Percentiles rank a stretch among this genome's conserved stretches.
These are phyloP conservation scores for Coemansia sp. DNA, from an alignment of 192 early-diverging fungal species.

Conservation along the genomic window DNA sequence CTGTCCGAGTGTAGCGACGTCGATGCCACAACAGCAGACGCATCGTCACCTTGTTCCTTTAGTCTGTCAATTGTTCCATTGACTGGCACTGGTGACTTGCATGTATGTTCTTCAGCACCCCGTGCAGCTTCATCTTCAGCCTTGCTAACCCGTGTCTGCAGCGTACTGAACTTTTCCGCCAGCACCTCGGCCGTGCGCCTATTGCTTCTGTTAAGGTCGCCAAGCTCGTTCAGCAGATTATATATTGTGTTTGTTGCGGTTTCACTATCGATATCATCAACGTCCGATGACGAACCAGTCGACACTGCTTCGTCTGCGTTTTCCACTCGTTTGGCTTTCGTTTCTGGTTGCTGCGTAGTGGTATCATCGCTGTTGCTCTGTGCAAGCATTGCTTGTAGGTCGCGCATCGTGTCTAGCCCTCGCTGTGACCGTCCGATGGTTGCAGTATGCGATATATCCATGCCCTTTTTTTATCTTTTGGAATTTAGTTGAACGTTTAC, in stretches of 20 bases:
- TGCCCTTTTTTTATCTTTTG: too few species aligned
- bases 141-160: slow-evolving; percentile 34
- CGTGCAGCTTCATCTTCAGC: slow-evolving; percentile 11
- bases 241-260: slow-evolving; percentile 53
- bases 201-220: slow-evolving; percentile 51
- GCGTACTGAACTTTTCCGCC: slow-evolving; percentile 35
- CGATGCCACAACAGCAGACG: background rate
- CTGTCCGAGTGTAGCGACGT: slow-evolving; percentile 10
- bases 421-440: slow-evolving; percentile 51
- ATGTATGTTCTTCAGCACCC: background rate
- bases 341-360: background rate
- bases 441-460: slow-evolving; percentile 42
- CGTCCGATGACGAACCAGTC: slow-evolving; percentile 22
- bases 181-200: slow-evolving; percentile 35
- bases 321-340: background rate
- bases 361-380: slow-evolving; percentile 1
- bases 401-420: slow-evolving; percentile 34
- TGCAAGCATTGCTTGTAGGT: slow-evolving; percentile 25
- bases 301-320: background rate
- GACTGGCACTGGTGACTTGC: background rate
- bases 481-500: background rate
- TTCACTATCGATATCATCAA: slow-evolving; percentile 45
- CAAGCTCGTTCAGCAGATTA: slow-evolving; percentile 46
- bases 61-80: background rate
- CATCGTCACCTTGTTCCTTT: background rate